These are phyloP conservation scores for Linnemannia elongata DNA, from an alignment of 192 early-diverging fungal species.

Conservation along the genomic window DNA sequence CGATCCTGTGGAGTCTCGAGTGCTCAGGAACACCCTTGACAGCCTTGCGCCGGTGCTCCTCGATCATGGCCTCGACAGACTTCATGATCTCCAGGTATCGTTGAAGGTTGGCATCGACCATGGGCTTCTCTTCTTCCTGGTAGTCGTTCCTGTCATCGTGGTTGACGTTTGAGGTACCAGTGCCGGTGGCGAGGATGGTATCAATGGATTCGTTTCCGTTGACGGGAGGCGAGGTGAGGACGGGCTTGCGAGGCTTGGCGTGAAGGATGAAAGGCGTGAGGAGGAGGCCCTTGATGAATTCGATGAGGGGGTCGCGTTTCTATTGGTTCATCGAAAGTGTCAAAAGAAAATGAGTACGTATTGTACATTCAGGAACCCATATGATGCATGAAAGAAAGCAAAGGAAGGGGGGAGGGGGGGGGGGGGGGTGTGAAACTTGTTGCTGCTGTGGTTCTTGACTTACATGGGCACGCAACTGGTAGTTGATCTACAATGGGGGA, in stretches of 20 bases:
- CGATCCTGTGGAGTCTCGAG: conserved; percentile 82
- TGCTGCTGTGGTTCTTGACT: background rate
- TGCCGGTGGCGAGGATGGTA: conserved; percentile 22
- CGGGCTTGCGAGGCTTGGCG: conserved; percentile 63
- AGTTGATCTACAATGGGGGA: conserved; percentile 55
- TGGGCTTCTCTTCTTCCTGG: conserved; percentile 51
- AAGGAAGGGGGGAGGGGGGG: no score
- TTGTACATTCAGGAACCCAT: conserved; percentile 29
- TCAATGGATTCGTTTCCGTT: conserved; percentile 20
- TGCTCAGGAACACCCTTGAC: conserved; percentile 70
- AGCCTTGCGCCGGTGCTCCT: conserved; percentile 61
- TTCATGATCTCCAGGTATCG: conserved; percentile 86
- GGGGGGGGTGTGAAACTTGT: background rate
- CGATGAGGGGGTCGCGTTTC: conserved; percentile 92
- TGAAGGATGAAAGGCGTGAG: conserved; percentile 91
- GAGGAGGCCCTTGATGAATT: conserved; percentile 92
- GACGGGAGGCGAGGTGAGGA: conserved; percentile 26
- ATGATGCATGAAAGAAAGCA: background rate
- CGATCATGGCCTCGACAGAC: conserved; percentile 83
- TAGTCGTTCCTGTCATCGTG: conserved; percentile 44
- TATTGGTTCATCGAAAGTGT: conserved; percentile 75
- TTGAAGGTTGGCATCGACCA: conserved; percentile 70
- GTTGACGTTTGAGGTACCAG: background rate
- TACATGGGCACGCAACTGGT: conserved; percentile 61
- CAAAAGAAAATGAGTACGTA: conserved; percentile 40